These are phyloP conservation scores for Candida patagonica DNA, from an alignment of 805 yeast species.

Conservation along the genomic window DNA sequence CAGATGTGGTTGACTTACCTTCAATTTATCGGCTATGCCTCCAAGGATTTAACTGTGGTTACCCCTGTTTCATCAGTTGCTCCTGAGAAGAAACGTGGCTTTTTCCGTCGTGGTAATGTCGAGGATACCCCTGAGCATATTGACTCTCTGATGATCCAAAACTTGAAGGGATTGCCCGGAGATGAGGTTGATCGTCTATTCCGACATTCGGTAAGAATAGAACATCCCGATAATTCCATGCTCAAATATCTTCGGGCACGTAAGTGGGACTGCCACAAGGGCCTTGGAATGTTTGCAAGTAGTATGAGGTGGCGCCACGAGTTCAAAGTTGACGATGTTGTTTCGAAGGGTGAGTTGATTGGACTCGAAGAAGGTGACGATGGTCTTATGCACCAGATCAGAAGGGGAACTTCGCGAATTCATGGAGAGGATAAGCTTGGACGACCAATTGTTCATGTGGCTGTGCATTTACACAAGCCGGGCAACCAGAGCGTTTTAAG, in stretches of 20 bases:
- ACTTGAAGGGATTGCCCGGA: too few species aligned
- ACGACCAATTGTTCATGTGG: constrained; percentile 73
- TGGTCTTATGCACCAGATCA: constrained; percentile 43
- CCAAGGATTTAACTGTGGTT: constrained; percentile 16
- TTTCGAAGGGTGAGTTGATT: constrained; percentile 64
- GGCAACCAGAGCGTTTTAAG: constrained; percentile 60
- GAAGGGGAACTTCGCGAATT: constrained; percentile 60
- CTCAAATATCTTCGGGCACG: constrained; percentile 79
- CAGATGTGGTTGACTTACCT: constrained; percentile 30
- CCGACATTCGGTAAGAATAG: constrained; percentile 60
- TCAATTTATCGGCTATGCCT: constrained; percentile 20
- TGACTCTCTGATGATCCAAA: too few species aligned
- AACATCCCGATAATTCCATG: constrained; percentile 69
- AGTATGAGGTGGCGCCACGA: constrained; percentile 68
- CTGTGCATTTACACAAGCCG: constrained; percentile 69
- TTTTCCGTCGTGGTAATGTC: constrained; percentile 26
- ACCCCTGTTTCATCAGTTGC: constrained; percentile 17
- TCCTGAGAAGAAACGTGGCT: constrained; percentile 19
- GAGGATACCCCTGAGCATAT: too few species aligned
- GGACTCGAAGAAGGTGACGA: constrained; percentile 38
- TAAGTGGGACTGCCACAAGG: constrained; percentile 67
- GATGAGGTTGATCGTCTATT: constrained; percentile 41
- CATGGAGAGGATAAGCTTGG: constrained; percentile 64
- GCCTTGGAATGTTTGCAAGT: constrained; percentile 60
- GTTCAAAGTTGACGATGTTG: constrained; percentile 51